Base-by-base conservation (phyloP, 805 yeast genomes). In the Ogataea glucozyma region DNA sequence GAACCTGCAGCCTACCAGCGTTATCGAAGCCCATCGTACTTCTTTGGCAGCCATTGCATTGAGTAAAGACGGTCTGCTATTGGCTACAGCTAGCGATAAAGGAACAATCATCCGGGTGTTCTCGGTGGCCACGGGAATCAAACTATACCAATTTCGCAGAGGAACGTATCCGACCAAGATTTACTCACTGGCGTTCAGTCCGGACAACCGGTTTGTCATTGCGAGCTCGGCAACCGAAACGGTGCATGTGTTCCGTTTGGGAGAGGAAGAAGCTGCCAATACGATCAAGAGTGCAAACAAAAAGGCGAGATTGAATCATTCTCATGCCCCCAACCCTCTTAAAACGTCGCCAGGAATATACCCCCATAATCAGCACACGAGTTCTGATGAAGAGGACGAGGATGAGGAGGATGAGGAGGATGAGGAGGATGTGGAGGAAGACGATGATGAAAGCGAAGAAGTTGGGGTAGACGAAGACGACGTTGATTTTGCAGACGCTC, bases 161-260 rank as follows among this genome's bases (percentile, higher is more conserved):
- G 96, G 96, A 2, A 83, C 93, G 2, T 91, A 91, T 60, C 95
- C 95, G 2, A 85, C 98, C 2, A 81, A 75, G 55, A 88, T 93
- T 10, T 84, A 81, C 60, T 85, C 96, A 4, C 71, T 93, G 47
- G 76, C 82, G 13, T 93, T 93, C 66, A 85, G 93, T 52, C 75
- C 75, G 13, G 87, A 87, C 51, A 83, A 88, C 51, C 73, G 71
- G 40, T 81, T 84, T 58, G 73, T 93, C 26, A 79, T 88, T 17
- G 97, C 91, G 4, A 81, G 93, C 18, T 84, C 95, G 20, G 85
- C 96, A 0, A 88, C 95, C 14, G 95, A 86, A 44, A 93, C 99
- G 0, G 95, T 93, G 13, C 99, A 93, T 61, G 80, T 93, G 18
- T 93, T 91, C 71, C 75, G 89, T 44, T 64, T 90, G 40, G 85